Conservation (phyloP, 257 asterid genomes). For the Capsicum pubescens region DNA sequence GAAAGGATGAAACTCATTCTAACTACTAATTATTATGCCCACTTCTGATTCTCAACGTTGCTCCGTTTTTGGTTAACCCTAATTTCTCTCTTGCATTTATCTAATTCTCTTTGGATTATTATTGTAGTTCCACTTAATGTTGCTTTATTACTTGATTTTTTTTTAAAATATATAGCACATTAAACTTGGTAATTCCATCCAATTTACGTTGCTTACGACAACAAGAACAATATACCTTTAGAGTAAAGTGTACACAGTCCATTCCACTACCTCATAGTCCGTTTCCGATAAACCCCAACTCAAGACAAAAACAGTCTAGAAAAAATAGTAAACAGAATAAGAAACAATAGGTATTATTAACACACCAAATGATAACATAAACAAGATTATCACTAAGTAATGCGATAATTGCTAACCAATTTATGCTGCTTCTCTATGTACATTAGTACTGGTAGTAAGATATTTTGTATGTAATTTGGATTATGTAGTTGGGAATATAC, state of each 20-base stretch:
- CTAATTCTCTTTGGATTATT: background rate
- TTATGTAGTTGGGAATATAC: conserved; percentile 87
- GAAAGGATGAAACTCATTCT: conserved; percentile 44
- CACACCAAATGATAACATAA: too few species aligned
- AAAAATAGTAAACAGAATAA: too few species aligned
- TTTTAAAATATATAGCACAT: too few species aligned
- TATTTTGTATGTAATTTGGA: background rate
- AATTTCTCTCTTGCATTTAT: background rate
- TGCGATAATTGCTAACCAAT: background rate
- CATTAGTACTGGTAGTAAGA: background rate
- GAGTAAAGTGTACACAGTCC: too few species aligned
- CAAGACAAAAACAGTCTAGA: too few species aligned
- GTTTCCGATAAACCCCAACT: too few species aligned
- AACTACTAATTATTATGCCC: conserved; percentile 43
- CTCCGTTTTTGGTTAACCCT: conserved; percentile 76
- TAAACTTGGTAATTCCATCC: background rate
- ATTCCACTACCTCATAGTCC: too few species aligned
- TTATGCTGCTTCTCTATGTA: background rate
- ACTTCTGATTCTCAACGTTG: conserved; percentile 78
- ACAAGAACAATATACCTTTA: too few species aligned
- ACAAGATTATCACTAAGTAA: too few species aligned
- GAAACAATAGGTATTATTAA: too few species aligned
- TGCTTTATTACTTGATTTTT: background rate
- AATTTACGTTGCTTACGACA: background rate
- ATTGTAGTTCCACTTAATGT: too few species aligned